phyloP scores from a whole-genome alignment of 2,329 filamentous ascomycete species.

The Penicillium frequentans region DNA sequence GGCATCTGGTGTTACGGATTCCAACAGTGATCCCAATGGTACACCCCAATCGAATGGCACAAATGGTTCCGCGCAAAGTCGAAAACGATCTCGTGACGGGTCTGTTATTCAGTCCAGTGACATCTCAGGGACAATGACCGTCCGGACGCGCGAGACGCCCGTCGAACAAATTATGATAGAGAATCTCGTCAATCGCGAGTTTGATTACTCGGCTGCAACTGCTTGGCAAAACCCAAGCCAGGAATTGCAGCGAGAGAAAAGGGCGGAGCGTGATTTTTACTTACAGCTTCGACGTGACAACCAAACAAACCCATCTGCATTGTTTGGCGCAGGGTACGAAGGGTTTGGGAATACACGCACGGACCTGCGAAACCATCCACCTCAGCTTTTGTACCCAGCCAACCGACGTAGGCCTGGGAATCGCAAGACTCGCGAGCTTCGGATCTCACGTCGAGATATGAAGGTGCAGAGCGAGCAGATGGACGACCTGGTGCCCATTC shows the following conservation, averaged over 20 bases:
- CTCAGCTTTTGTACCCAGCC: slow-evolving; percentile 75
- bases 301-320: slow-evolving; percentile 56
- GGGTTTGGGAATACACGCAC: slow-evolving; percentile 88
- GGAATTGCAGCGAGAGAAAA: slow-evolving; percentile 62
- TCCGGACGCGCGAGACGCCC: slow-evolving; percentile 43
- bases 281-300: slow-evolving; percentile 61
- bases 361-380: slow-evolving; percentile 63
- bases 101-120: slow-evolving; percentile 51
- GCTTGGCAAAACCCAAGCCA: slow-evolving; percentile 55
- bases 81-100: slow-evolving; percentile 62
- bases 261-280: slow-evolving; percentile 70
- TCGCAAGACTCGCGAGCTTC: slow-evolving; percentile 70
- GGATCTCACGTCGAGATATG: slow-evolving; percentile 76
- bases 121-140: slow-evolving; percentile 27
- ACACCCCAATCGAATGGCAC: slow-evolving; percentile 36
- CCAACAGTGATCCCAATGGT: slow-evolving; percentile 30
- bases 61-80: slow-evolving; percentile 52
- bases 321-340: slow-evolving; percentile 73
- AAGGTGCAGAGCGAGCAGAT: slow-evolving; percentile 82
- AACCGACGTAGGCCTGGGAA: slow-evolving; percentile 75
- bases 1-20: slow-evolving; percentile 46
- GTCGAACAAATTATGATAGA: slow-evolving; percentile 57
- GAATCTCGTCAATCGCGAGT: slow-evolving; percentile 65
- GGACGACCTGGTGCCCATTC: slow-evolving; percentile 87
- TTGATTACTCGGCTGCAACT: slow-evolving; percentile 57